phyloP scores from a whole-genome alignment of 2,329 filamentous ascomycete genomes.

The Sarocladiaceae sp. region DNA sequence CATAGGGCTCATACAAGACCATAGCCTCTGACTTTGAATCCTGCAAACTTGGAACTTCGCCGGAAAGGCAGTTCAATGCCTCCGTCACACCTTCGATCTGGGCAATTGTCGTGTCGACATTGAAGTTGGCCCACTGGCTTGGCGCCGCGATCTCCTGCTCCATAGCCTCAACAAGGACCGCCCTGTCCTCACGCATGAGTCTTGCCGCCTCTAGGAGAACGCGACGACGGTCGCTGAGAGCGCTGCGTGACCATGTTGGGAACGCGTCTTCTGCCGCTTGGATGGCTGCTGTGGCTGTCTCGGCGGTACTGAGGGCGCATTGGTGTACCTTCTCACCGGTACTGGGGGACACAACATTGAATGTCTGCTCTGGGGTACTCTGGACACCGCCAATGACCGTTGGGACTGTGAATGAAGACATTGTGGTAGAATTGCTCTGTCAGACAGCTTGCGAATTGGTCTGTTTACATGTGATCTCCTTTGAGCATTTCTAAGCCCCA shows the following conservation, averaged over 20 bases:
- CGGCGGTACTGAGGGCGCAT: slow-evolving; percentile 51
- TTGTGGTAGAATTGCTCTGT: too few species aligned
- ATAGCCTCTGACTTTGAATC: too few species aligned
- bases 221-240: slow-evolving; percentile 57
- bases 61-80: too few species aligned
- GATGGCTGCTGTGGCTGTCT: slow-evolving; percentile 49
- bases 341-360: slow-evolving; percentile 53
- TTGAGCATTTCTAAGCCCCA: not conserved
- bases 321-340: slow-evolving; percentile 49
- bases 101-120: slow-evolving; percentile 29
- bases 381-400: slow-evolving; percentile 41
- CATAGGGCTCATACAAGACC: too few species aligned
- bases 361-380: slow-evolving; percentile 40
- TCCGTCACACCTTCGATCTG: slow-evolving; percentile 38
- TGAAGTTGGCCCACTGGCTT: slow-evolving; percentile 35
- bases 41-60: too few species aligned
- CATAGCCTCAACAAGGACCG: slow-evolving; percentile 60
- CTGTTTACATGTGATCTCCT: too few species aligned
- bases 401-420: slow-evolving; percentile 23
- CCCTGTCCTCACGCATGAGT: slow-evolving; percentile 53
- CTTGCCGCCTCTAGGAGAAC: slow-evolving; percentile 67
- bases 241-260: slow-evolving; percentile 62
- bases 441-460: too few species aligned
- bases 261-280: slow-evolving; percentile 61
- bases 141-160: slow-evolving; percentile 41